phyloP scores from a whole-genome alignment of 2,329 filamentous ascomycete genomes.

The Chaetomium sp. region DNA sequence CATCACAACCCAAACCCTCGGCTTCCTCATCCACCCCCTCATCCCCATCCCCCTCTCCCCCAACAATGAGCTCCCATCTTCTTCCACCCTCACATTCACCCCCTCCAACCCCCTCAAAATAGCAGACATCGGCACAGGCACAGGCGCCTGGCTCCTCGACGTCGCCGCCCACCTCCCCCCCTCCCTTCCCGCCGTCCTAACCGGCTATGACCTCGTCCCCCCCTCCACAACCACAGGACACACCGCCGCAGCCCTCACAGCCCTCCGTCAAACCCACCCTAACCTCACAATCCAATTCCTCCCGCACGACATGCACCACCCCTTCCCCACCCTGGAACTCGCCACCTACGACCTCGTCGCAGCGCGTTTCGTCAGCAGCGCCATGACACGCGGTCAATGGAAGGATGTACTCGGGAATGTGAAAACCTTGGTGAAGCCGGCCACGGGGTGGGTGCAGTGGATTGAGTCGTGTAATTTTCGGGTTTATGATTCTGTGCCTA shows the following conservation, averaged over 20 bases:
- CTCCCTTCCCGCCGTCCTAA: slow-evolving; percentile 11
- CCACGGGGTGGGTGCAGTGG: background rate
- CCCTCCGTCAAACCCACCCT: slow-evolving; percentile 1
- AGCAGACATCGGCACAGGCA: background rate
- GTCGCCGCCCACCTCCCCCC: slow-evolving; percentile 13
- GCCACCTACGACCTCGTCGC: slow-evolving; percentile 25
- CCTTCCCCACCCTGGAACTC: slow-evolving; percentile 20
- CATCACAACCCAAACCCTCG: slow-evolving; percentile 14
- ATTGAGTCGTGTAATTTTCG: slow-evolving; percentile 1
- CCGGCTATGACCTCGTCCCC: slow-evolving; percentile 20
- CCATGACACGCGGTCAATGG: background rate
- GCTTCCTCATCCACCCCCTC: background rate
- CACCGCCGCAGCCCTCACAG: background rate
- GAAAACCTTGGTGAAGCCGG: background rate
- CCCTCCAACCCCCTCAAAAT: background rate
- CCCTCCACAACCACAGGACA: slow-evolving; percentile 17
- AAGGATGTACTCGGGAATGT: background rate
- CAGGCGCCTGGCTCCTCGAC: slow-evolving; percentile 16
- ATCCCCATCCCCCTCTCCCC: background rate
- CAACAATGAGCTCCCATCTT: no score
- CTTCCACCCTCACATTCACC: no score
- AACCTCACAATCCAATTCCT: slow-evolving; percentile 20
- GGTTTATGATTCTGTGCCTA: background rate
- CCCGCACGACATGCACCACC: slow-evolving; percentile 21
- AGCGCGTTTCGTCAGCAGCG: slow-evolving; percentile 21